A percentile compares a stretch with the other conserved stretches of the same genome.
Conservation (phyloP, 352 stramenopile genomes). For the Phytopythium cucurbitacearum region DNA sequence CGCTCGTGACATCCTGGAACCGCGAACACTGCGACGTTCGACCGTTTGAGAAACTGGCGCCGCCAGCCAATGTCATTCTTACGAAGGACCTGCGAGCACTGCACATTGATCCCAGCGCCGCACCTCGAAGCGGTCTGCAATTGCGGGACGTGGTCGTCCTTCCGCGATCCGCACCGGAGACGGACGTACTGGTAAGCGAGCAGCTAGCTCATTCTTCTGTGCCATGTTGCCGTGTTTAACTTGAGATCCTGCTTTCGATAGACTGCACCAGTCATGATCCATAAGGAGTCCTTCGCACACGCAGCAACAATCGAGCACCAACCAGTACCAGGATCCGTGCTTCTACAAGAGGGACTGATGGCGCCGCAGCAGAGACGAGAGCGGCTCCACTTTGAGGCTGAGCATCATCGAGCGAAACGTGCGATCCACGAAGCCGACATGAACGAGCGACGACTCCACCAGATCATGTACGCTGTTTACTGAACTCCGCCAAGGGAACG, state of each 20-base stretch:
- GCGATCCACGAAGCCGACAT: constrained; percentile 49
- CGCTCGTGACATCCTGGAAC: constrained; percentile 46
- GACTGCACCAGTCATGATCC: constrained; percentile 37
- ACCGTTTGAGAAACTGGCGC: constrained; percentile 36
- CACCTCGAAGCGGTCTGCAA: constrained; percentile 20
- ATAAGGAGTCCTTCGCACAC: constrained; percentile 43
- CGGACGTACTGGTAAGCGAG: background rate
- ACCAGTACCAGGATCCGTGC: constrained; percentile 35
- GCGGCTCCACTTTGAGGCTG: constrained; percentile 56
- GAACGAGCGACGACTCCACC: constrained; percentile 59
- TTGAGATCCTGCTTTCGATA: background rate
- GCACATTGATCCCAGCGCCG: constrained; percentile 11
- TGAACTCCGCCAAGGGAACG: background rate
- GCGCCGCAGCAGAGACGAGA: constrained; percentile 65
- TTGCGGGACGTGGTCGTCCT: constrained; percentile 19
- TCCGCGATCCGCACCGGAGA: background rate
- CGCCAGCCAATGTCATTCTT: constrained; percentile 25
- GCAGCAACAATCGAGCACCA: constrained; percentile 42
- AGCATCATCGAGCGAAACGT: constrained; percentile 44
- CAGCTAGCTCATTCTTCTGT: background rate
- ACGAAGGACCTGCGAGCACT: constrained; percentile 30
- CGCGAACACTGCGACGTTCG: constrained; percentile 51
- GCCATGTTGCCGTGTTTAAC: too few relatives aligned
- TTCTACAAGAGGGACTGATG: constrained; percentile 70
- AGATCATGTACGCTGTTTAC: constrained; percentile 58